Evolutionary conservation across 768 basidiomycete genomes (phyloP), one percentile per base, ranked within the genome.

Genomic region (Tubosaeta sp.): DNA sequence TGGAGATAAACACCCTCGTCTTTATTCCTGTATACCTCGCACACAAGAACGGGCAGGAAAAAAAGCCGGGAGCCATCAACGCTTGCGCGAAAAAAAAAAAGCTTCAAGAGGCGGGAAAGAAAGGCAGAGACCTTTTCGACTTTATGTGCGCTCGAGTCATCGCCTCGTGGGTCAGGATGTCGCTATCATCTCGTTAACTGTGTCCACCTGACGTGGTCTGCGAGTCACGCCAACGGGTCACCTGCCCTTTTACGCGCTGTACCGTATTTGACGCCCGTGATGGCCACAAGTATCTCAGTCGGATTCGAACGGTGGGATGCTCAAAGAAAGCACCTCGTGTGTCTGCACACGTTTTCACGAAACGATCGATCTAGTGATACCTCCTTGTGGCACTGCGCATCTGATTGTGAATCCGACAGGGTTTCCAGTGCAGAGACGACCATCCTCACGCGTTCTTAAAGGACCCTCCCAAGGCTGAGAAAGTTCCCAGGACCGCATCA

Each of bases 121-220:
- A 19, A 42, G 12, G 21, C 7, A 22, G 3, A n/a, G n/a, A n/a
- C n/a, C n/a, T n/a, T n/a, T n/a, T n/a, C n/a, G n/a, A n/a, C 56
- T 60, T 60, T 60, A 60, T 60, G 48, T 19, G 44, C 40, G 16
- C 10, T 27, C 14, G 30, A 46, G n/a, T 39, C 39, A 58, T 61
- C 59, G 45, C 59, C 51, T 21, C 41, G 21, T 32, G 47, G 19
- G 36, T 36, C 29, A 7, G 35, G 7, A n/a, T 41, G 19, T 44
- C 19, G 25, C 38, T 19, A 41, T 56, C 44, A 24, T 49, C 48
- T 49, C 48, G 59, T 49, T 43, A 53, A 14, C 35, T 16, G 13
- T 54, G 56, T 31, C 30, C 59, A 61, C 52, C 59, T 60, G 59
- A 60, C 59, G 22, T 19, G 34, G 44, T 25, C 36, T 19, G 36